A percentile compares a stretch with the other conserved stretches of the same genome.
Evolutionary conservation across 495 filamentous ascomycete genomes (phyloP).

Genomic region (Penicillium diatomitis): DNA sequence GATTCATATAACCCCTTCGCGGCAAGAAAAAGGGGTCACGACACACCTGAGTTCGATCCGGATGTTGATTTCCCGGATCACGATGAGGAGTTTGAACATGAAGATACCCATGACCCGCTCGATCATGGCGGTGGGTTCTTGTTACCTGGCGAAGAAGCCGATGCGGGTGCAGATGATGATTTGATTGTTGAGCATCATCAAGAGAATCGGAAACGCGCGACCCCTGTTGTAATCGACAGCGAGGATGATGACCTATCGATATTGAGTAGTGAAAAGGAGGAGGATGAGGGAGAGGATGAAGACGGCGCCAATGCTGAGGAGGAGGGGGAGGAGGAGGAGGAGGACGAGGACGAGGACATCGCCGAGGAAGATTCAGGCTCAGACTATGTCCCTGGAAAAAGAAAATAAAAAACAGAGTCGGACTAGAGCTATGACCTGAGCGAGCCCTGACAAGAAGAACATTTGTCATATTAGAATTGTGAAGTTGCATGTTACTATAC

Average conservation of each 20-base stretch:
- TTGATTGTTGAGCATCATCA: constrained; percentile 23
- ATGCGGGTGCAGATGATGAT: constrained; percentile 18
- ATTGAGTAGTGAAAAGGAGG: neutral
- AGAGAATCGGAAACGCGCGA: constrained; percentile 4
- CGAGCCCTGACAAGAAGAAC: no score
- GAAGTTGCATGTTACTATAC: no score
- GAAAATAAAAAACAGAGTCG: no score
- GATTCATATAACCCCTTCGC: constrained; percentile 35
- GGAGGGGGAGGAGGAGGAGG: neutral
- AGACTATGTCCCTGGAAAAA: no score
- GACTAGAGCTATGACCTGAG: no score
- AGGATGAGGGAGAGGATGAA: neutral
- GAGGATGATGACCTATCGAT: neutral
- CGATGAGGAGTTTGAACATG: constrained; percentile 1
- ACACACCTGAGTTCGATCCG: neutral
- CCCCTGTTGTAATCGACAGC: neutral
- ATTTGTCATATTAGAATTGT: no score
- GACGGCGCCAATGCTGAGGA: constrained; percentile 5
- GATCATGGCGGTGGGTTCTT: constrained; percentile 31
- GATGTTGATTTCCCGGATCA: constrained; percentile 1
- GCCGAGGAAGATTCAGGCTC: no score
- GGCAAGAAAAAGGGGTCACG: constrained; percentile 5
- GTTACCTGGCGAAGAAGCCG: constrained; percentile 20
- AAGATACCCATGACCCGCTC: constrained; percentile 6
- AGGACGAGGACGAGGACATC: neutral